Evolutionary conservation across 2,329 filamentous ascomycete species (phyloP), one percentile per base, ranked within the genome.

Genomic region (Botrytis fabae): DNA sequence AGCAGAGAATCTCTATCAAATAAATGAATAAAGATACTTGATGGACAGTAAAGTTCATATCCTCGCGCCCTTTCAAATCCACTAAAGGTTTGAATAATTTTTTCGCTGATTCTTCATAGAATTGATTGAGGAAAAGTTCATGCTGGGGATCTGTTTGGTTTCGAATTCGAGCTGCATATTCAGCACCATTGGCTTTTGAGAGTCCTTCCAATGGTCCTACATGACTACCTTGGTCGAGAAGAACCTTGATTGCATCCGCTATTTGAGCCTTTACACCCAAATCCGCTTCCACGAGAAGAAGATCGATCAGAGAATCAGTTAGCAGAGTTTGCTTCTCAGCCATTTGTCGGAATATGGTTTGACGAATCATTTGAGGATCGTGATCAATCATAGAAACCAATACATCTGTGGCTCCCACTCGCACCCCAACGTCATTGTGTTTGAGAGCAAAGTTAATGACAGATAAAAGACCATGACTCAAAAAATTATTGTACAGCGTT

Each of bases 231-330:
- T 94, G 86, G 77, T 98, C 96, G 51, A 99, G 87, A 18, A 99
- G 86, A 35, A 98, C 92, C 83, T 97, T 98, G 81, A 99, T 91
- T 12, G 95, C 94, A 83, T 99, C 96, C 4, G 95, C 94, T 79
- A 98, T 92, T 81, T 98, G 96, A 42, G 94, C 94, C 83, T 97
- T 98, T 75, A 98, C 94, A 0, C 96, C 96, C 25, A 98, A 85
- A 80, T 99, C 96, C 28, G 93, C 92, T 83, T 99, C 96, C 2
- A 96, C 91, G 64, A 98, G 87, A 2, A 99, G 87, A 60, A 99
- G 86, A 78, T 98, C 95, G 73, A 98, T 97, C 59, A 99, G 85
- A 0, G 93, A 97, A 80, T 98, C 96, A 1, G 94, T 98, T 71
- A 99, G 83, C 7, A 94, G 93, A 2, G 91, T 90, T 77, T 93